Evolutionary conservation across 345 rosid species (phyloP), one percentile per base, ranked within the genome.

Genomic region (Aethionema arabicum): DNA sequence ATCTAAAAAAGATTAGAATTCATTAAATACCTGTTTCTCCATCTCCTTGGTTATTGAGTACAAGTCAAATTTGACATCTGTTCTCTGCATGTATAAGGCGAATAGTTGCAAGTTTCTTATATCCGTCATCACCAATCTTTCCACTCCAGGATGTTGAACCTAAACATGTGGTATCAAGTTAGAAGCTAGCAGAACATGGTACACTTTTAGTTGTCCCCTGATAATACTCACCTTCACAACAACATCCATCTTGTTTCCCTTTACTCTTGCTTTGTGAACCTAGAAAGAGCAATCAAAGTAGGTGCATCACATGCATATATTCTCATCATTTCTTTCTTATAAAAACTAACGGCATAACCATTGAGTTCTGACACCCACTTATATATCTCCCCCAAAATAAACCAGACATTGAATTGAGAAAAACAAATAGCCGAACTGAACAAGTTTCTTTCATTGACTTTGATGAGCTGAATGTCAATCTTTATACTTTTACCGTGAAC

Each of bases 141-240:
- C 85, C 54, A 88, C 74, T 63, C 96, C 96, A 59, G 95, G 98
- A 80, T 89, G 98, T 76, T 92, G 98, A 67, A 92, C 95, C 96
- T 92, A 71, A 32, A 59, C 49, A 74, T n/a, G 53, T 35, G 12
- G 12, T 27, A 51, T 29, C 43, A 66, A 49, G 30, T 79, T 66
- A 71, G 64, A 51, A 66, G 14, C 59, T 47, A 45, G 52, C 11
- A 43, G n/a, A 49, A 41, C 16, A 27, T 37, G 12, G 39, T 12
- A 52, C 33, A 72, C 55, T 55, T 8, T 32, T 61, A 52, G 57
- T 48, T 65, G 55, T 56, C 36, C 57, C 21, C 9, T 33, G 65
- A 52, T 21, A 60, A 36, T 36, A 42, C 80, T 79, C 73, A 86
- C 98, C 93, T 92, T 92, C 52, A 92, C 95, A 67, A 78, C 96